Percentiles rank a stretch among this genome's conserved stretches.
These are phyloP conservation scores for Linanthus parryae DNA, from an alignment of 148 eudicot genomes.

Conservation along the genomic window DNA sequence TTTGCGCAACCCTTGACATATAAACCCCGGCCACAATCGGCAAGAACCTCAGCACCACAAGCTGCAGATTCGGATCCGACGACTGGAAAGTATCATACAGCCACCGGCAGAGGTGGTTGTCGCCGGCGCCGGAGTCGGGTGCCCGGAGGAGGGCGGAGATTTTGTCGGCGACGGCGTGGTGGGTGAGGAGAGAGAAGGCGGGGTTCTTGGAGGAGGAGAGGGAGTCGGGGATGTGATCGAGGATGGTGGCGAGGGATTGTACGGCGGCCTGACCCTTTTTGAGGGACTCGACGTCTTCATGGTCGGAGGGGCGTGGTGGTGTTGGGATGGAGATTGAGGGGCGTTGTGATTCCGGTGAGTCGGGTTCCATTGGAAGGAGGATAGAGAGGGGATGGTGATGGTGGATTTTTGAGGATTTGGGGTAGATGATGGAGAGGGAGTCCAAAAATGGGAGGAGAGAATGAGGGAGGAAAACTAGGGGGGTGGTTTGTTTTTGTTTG, in stretches of 20 bases:
- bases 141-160: constrained; percentile 57
- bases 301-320: constrained; percentile 4
- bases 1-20: constrained; percentile 46
- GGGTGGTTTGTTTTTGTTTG: too few relatives aligned
- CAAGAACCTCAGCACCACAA: constrained; percentile 67
- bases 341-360: too few relatives aligned
- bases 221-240: constrained; percentile 28
- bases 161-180: constrained; percentile 36
- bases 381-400: too few relatives aligned
- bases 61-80: constrained; percentile 54
- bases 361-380: too few relatives aligned
- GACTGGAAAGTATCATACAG: constrained; percentile 89
- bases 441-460: too few relatives aligned
- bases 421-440: too few relatives aligned
- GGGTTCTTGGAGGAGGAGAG: constrained; percentile 44
- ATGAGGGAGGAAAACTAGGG: too few relatives aligned
- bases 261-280: constrained; percentile 42
- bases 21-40: constrained; percentile 70
- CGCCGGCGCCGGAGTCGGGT: constrained; percentile 75
- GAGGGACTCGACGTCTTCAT: constrained; percentile 29
- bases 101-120: constrained; percentile 81
- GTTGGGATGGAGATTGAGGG: constrained; percentile 4
- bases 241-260: constrained; percentile 45
- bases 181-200: constrained; percentile 50
- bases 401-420: too few relatives aligned